Conservation (phyloP, 352 stramenopile species). For the Globisporangium alternatum region DNA sequence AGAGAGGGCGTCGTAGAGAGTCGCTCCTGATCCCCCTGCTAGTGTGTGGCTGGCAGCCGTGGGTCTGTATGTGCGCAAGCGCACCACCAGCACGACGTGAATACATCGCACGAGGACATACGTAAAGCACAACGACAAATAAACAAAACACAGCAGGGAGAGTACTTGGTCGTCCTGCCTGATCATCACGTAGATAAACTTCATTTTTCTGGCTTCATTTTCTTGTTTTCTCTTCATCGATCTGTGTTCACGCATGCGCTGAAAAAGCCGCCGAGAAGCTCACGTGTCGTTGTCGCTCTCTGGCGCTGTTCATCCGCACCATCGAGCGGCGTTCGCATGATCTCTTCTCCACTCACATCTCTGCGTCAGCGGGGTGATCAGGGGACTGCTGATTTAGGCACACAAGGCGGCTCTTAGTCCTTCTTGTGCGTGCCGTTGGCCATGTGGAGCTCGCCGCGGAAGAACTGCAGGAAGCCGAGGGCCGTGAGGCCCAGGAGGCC, state of each 20-base stretch:
- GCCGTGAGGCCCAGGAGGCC: conserved; percentile 40
- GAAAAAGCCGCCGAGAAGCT: neutral
- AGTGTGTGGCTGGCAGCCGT: no score
- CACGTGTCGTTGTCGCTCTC: neutral
- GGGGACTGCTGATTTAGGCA: neutral
- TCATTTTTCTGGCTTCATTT: conserved; percentile 2
- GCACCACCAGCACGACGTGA: no score
- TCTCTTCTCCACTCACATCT: neutral
- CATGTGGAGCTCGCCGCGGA: conserved; percentile 73
- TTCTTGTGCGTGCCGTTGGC: conserved; percentile 66
- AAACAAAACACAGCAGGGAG: no score
- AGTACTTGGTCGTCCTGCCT: neutral
- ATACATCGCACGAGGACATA: no score
- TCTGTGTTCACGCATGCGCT: neutral
- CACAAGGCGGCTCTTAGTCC: conserved; percentile 34
- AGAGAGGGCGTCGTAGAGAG: neutral
- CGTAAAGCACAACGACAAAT: no score
- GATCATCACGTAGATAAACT: conserved; percentile 8
- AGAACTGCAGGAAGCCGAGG: conserved; percentile 55
- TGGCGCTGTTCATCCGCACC: neutral
- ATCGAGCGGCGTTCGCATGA: neutral
- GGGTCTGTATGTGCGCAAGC: no score
- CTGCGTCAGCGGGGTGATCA: neutral
- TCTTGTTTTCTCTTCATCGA: conserved; percentile 2
- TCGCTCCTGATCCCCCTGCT: no score